Conservation (phyloP, 345 rosid genomes). For the Ceriops zippeliana region DNA sequence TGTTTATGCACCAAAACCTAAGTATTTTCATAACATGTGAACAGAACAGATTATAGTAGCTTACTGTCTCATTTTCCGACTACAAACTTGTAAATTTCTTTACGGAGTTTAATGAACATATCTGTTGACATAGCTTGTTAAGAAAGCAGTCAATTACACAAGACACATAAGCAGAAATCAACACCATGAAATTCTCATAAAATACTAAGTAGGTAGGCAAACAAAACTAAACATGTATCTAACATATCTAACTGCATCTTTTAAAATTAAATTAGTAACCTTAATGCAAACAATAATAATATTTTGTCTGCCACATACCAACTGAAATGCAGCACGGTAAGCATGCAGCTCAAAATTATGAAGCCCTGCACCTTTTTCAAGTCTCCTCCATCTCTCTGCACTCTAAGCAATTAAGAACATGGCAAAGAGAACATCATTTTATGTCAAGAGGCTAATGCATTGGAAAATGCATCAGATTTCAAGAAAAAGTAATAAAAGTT, state of each 20-base stretch:
- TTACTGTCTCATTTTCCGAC: too few species aligned
- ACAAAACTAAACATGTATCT: too few species aligned
- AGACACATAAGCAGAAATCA: not conserved
- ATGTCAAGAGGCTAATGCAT: not conserved
- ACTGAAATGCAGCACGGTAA: slow-evolving; percentile 89
- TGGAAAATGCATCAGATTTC: too few species aligned
- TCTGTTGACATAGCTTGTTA: not conserved
- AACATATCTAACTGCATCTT: not conserved
- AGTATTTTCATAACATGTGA: too few species aligned
- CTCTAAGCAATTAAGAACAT: slow-evolving; percentile 44
- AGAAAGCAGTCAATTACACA: not conserved
- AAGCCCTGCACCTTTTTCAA: slow-evolving; percentile 64
- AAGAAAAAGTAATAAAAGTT: too few species aligned
- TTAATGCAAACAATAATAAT: slow-evolving; percentile 7
- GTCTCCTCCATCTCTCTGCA: slow-evolving; percentile 87
- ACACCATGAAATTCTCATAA: not conserved
- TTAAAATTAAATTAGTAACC: not conserved
- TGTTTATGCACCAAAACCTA: too few species aligned
- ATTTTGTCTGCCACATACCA: slow-evolving; percentile 41
- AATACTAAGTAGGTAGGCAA: not conserved
- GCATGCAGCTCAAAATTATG: slow-evolving; percentile 88
- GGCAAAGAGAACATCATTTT: not conserved
- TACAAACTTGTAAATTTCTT: too few species aligned
- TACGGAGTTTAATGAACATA: not conserved
- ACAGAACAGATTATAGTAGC: too few species aligned